Base-by-base conservation (phyloP, 2,329 filamentous ascomycete genomes). In the Clarireedia paspali region DNA sequence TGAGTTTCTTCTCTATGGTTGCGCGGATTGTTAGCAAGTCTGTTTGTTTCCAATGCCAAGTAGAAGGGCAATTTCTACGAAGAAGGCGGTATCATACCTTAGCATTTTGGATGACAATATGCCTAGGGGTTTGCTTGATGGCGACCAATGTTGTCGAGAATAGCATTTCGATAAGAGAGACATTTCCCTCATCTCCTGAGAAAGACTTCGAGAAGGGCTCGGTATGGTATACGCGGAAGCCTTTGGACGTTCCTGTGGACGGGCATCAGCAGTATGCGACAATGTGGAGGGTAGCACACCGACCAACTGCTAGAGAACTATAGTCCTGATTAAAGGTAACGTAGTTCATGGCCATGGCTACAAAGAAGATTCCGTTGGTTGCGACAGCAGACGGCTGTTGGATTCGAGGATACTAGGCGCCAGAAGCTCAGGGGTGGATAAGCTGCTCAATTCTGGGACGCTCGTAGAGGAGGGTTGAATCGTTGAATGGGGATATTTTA, bases 241-340 rank as follows among this genome's bases (percentile, higher is more conserved):
- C 94, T 73, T 88, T 91, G 45, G 89, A 89, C 59, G 94, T 97
- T 59, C 90, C 90, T 94, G 60, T 66, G 59, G 61, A 57, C 51
- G 52, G 20, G 20, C 27, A 49, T 38, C 46, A 49, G 54, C 45
- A 38, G 39, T 24, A 24, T 54, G 20, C n/a, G 30, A 14, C 34
- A 23, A 38, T 39, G 20, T 15, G 34, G 39, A 51, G 34, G 53
- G 53, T 30, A 23, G 56, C 36, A 26, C n/a, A 73, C 85, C 69
- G 77, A 91, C 90, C 92, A 65, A 99, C 91, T 75, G 92, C 92
- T 62, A 99, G 80, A 73, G 92, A 92, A 80, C 89, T 95, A 77
- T 96, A 91, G 77, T 99, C 94, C 78, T 99, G 94, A 74, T 99
- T 99, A 75, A 97, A 99, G 44, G 92, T 96, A 67, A 99, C 90